A percentile compares a stretch with the other conserved stretches of the same genome.
These are phyloP conservation scores for Plasmodium coatneyi DNA, from an alignment of 169 alveolate genomes.

Conservation along the genomic window DNA sequence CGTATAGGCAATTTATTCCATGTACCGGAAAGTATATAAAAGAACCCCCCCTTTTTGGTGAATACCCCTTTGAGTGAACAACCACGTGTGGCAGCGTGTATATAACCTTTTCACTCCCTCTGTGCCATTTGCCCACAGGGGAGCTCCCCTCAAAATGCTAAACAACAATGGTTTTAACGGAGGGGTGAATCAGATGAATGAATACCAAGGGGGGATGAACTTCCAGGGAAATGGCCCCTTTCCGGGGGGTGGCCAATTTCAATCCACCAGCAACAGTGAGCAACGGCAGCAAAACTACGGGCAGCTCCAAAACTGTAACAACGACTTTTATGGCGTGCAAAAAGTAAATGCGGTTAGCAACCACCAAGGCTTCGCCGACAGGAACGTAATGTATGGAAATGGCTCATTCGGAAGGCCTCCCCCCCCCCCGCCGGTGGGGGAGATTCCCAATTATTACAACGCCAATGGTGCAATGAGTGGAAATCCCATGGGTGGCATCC, in stretches of 20 bases:
- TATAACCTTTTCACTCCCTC: neutral
- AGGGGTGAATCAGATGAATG: conserved; percentile 22
- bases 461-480: conserved; percentile 4
- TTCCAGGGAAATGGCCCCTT: neutral
- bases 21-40: neutral
- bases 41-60: neutral
- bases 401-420: neutral
- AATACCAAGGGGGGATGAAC: neutral
- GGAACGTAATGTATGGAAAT: conserved; percentile 7
- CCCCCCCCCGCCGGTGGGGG: neutral
- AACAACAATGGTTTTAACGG: conserved; percentile 45
- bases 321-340: neutral
- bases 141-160: conserved; percentile 8
- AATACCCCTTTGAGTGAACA: neutral
- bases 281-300: neutral
- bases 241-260: neutral
- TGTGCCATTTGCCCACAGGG: neutral
- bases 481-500: neutral
- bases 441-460: neutral
- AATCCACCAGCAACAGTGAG: neutral
- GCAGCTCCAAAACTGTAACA: neutral
- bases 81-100: neutral
- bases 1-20: neutral
- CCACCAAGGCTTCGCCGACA: neutral
- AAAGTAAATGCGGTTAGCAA: neutral